Conservation (phyloP, 202 grass and related monocot species). For the Panicum virgatum region DNA sequence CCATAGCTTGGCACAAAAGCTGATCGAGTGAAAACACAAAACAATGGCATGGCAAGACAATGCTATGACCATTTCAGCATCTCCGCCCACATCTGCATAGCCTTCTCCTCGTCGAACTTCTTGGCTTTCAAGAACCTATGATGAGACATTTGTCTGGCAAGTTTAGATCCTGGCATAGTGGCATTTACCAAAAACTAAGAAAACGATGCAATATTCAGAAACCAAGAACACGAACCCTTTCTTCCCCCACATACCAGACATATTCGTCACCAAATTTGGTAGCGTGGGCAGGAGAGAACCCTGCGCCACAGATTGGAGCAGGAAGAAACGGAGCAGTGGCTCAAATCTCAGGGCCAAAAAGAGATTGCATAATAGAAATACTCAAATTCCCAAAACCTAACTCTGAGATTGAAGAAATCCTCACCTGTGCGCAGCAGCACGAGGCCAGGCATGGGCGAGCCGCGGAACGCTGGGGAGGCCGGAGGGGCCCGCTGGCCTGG, state of each 20-base stretch:
- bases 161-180: conserved; percentile 32
- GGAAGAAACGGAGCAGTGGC: conserved; percentile 35
- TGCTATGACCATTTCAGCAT: conserved; percentile 75
- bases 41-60: too few relatives aligned
- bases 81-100: conserved; percentile 69
- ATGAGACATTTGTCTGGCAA: not conserved
- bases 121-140: conserved; percentile 65
- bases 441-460: too few relatives aligned
- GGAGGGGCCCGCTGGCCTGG: too few relatives aligned
- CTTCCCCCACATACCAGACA: conserved; percentile 43
- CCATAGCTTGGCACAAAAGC: too few relatives aligned
- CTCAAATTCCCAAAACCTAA: too few relatives aligned
- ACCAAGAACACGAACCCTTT: not conserved
- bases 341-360: conserved; percentile 35
- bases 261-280: conserved; percentile 42
- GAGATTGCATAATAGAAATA: too few relatives aligned
- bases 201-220: not conserved
- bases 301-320: conserved; percentile 46
- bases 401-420: too few relatives aligned
- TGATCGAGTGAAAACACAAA: too few relatives aligned
- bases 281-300: conserved; percentile 5
- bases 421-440: too few relatives aligned
- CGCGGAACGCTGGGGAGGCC: too few relatives aligned
- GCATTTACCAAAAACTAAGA: conserved; percentile 11
- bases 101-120: conserved; percentile 60